Percentiles rank a stretch among this genome's conserved stretches.
These are phyloP conservation scores for Ogataea nitratoaversa DNA, from an alignment of 805 yeast genomes.

Conservation along the genomic window DNA sequence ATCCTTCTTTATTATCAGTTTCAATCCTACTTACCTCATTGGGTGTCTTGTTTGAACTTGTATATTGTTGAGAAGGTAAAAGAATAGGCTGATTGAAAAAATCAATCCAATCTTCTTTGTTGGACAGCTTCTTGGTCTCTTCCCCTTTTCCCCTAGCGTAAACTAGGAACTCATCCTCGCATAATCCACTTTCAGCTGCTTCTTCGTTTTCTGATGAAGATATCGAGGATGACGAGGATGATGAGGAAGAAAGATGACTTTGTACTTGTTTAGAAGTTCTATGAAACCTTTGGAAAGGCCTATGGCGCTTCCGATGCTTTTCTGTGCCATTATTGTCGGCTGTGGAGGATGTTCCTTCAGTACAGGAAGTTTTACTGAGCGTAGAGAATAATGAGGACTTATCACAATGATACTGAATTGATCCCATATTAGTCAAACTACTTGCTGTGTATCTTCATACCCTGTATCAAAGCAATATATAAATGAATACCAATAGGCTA, in stretches of 20 bases:
- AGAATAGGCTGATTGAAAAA: conserved; percentile 12
- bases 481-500: no score
- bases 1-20: no score
- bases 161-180: no score
- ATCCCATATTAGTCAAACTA: no score
- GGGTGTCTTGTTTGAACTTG: no score
- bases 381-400: background rate
- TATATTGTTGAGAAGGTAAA: conserved; percentile 1
- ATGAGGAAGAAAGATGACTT: no score
- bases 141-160: no score
- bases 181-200: background rate
- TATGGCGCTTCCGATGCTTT: background rate
- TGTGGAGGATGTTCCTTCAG: background rate
- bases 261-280: background rate
- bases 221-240: no score
- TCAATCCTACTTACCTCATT: background rate
- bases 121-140: no score
- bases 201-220: no score
- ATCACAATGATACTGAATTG: background rate
- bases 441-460: no score
- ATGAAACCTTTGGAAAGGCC: background rate
- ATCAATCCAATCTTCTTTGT: conserved; percentile 14
- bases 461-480: no score
- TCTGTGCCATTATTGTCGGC: background rate
- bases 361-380: background rate